Conservation (phyloP, 371 early-diverging fungal genomes). For the Mucor sp. region DNA sequence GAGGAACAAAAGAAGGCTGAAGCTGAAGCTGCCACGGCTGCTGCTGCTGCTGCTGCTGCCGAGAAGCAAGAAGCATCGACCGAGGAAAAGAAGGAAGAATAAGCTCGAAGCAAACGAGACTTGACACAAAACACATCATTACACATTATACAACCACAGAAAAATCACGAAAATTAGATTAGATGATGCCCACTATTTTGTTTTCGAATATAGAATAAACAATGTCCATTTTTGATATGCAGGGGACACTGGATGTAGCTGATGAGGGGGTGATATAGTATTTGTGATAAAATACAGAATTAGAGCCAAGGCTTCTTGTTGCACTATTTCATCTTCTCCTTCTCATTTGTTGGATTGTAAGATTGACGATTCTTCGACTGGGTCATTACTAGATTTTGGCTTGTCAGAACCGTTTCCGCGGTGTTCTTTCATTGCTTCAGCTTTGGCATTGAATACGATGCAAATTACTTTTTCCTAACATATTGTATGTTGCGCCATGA, state of each 20-base stretch:
- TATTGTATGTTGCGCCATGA: too few species aligned
- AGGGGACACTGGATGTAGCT: neutral
- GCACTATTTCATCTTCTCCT: too few species aligned
- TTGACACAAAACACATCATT: neutral
- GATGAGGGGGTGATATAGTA: too few species aligned
- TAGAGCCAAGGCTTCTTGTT: too few species aligned
- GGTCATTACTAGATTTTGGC: too few species aligned
- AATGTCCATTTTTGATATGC: neutral
- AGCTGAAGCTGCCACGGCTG: constrained; percentile 5
- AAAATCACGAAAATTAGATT: neutral
- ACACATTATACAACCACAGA: neutral
- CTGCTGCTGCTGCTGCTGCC: neutral
- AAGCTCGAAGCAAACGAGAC: neutral
- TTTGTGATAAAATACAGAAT: too few species aligned
- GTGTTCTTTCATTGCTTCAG: too few species aligned
- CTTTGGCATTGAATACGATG: too few species aligned
- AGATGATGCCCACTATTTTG: neutral
- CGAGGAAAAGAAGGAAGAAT: constrained; percentile 6
- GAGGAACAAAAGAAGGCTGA: constrained; percentile 37
- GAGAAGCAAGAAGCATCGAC: neutral
- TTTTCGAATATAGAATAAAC: neutral
- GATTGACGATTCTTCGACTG: too few species aligned
- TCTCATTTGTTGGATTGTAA: too few species aligned
- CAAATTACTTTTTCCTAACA: too few species aligned
- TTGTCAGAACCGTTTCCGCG: too few species aligned